Evolutionary conservation across 2,329 filamentous ascomycete genomes (phyloP).

Genomic region (Cadophora sp.): DNA sequence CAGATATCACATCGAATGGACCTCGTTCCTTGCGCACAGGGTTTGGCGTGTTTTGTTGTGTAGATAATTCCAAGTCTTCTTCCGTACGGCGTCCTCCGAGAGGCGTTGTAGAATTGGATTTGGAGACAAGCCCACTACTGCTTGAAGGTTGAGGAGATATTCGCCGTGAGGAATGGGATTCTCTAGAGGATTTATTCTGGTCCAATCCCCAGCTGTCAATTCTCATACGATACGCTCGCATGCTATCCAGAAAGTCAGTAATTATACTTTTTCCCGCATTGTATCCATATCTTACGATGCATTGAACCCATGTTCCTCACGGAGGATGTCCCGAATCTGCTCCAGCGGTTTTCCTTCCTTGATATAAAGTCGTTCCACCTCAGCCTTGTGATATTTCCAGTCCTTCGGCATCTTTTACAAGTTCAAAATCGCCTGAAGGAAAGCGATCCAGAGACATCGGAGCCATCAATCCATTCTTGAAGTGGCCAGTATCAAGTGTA

Average conservation of each 20-base stretch:
- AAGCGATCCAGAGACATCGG: conserved; percentile 1
- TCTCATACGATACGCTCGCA: conserved; percentile 29
- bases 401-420: conserved; percentile 29
- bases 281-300: conserved; percentile 28
- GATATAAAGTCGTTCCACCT: conserved; percentile 31
- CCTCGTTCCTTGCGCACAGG: neutral
- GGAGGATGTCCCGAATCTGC: conserved; percentile 28
- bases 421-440: conserved; percentile 1
- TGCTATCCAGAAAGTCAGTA: conserved; percentile 10
- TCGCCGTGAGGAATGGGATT: neutral
- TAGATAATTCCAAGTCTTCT: neutral
- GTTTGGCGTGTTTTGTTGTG: neutral
- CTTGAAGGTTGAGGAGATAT: neutral
- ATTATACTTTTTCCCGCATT: neutral
- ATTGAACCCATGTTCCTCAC: conserved; percentile 25
- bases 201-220: conserved; percentile 24
- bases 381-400: conserved; percentile 29
- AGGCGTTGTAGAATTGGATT: neutral
- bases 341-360: conserved; percentile 27
- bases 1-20: conserved; percentile 16
- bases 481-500: conserved; percentile 2
- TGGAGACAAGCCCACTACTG: neutral
- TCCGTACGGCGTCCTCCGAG: neutral
- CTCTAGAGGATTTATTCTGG: conserved; percentile 24
- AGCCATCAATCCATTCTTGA: conserved; percentile 13